Conservation (phyloP, 768 basidiomycete species). For the Mycena galericulata region DNA sequence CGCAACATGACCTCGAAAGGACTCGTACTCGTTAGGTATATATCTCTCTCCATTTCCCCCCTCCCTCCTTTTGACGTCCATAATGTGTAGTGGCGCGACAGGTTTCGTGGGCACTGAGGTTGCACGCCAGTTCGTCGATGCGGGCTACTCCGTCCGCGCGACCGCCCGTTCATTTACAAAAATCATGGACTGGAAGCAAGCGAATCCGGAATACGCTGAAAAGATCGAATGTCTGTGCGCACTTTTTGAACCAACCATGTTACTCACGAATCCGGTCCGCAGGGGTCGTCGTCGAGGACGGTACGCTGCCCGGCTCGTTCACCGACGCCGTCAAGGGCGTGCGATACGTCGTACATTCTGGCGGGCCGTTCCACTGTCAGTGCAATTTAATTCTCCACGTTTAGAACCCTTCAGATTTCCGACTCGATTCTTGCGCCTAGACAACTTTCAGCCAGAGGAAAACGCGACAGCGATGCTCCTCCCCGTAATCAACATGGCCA, state of each 20-base stretch:
- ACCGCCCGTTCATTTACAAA: not conserved
- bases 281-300: slow-evolving; percentile 12
- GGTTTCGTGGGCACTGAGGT: slow-evolving; percentile 12
- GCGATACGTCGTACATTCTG: slow-evolving; percentile 2
- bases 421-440: not conserved
- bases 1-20: too few relatives aligned
- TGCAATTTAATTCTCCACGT: not conserved
- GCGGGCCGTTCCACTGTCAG: slow-evolving; percentile 3
- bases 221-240: slow-evolving; percentile 6
- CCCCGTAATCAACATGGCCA: slow-evolving; percentile 6
- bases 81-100: not conserved
- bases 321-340: not conserved
- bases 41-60: not conserved
- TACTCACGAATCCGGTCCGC: not conserved
- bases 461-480: not conserved
- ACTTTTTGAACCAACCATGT: not conserved
- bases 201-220: slow-evolving; percentile 1
- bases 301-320: not conserved
- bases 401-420: not conserved
- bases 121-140: not conserved
- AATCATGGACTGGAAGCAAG: slow-evolving; percentile 5
- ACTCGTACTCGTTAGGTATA: slow-evolving; percentile 6
- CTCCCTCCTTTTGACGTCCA: not conserved
- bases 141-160: slow-evolving; percentile 3
- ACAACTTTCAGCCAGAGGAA: slow-evolving; percentile 1